Evolutionary conservation across 805 yeast genomes (phyloP).

Genomic region (Sugiyamaella lignohabitans): DNA sequence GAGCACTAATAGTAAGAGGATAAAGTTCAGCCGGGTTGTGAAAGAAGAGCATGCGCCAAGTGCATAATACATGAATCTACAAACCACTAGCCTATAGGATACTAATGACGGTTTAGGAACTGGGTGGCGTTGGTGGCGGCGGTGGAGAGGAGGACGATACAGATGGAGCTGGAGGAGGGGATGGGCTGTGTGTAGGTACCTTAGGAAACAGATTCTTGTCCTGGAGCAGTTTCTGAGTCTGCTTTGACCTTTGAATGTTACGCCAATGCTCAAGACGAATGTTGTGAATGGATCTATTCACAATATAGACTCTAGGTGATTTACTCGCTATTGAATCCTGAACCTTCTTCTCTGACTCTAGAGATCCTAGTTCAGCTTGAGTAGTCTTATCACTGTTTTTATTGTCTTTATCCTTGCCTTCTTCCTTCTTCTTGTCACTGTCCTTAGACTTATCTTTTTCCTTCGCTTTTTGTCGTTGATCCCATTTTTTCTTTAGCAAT

Average conservation of each 20-base stretch:
- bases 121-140: too few species aligned
- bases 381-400: constrained; percentile 9
- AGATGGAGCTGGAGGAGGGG: constrained; percentile 1
- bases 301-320: constrained; percentile 36
- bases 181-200: constrained; percentile 27
- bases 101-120: too few species aligned
- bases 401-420: constrained; percentile 22
- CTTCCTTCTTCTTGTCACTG: constrained; percentile 17
- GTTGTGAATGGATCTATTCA: constrained; percentile 39
- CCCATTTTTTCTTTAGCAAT: constrained; percentile 30
- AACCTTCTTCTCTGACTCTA: constrained; percentile 17
- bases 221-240: constrained; percentile 27
- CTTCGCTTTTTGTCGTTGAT: constrained; percentile 19
- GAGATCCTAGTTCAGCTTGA: constrained; percentile 1
- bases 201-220: constrained; percentile 31
- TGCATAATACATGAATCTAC: too few species aligned
- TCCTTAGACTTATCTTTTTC: constrained; percentile 16
- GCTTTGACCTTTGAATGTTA: constrained; percentile 26
- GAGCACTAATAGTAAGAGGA: too few species aligned
- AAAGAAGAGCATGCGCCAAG: too few species aligned
- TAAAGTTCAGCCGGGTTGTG: too few species aligned
- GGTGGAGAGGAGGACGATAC: constrained; percentile 1
- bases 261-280: constrained; percentile 33
- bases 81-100: too few species aligned
- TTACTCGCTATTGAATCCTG: constrained; percentile 24